Evolutionary conservation across 2,329 filamentous ascomycete species (phyloP), one percentile per base, ranked within the genome.

Genomic region (Aureobasidium lini): DNA sequence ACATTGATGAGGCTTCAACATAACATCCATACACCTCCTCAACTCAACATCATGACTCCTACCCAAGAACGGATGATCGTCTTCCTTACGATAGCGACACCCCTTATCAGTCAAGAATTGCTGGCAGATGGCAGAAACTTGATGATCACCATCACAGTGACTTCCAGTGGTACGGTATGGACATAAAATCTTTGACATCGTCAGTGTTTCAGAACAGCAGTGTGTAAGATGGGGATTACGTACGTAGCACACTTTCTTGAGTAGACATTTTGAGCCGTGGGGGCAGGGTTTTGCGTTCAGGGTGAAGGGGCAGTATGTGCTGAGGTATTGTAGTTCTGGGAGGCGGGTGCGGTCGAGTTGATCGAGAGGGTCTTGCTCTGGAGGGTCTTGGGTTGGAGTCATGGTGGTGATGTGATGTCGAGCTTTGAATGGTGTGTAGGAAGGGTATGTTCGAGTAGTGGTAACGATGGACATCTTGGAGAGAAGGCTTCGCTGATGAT

Each of bases 11-110:
- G 40, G 40, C 40, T 44, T 44, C 3, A 43, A 3, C 52, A 56
- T 56, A 7, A 43, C 52, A 36, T 56, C 40, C 39, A 56, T 44
- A 11, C 39, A 43, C 6, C 10, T 0, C 3, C 40, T 32, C 3
- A 56, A 16, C 52, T 56, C 39, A 28, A 56, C 10, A 28, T 56
- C 52, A 28, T 56, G 52, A 7, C 52, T 56, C n/a, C 31, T 56
- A 2, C 16, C 6, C 4, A 56, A 10, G 29, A 42, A 56, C 16
- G 40, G 52, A 44, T 56, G 52, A 56, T 56, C 52, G 7, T 32
- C 16, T 4, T 44, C 40, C 4, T 56, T 56, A 6, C 40, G n/a
- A 18, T 56, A 56, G 2, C 31, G 29, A 29, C 52, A 56, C 3
- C 52, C 52, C 40, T 56, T 56, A n/a, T 56, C 52, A 1, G 52